Evolutionary conservation across 1,139 yeast genomes (phyloP).

Genomic region (Candida anutae): DNA sequence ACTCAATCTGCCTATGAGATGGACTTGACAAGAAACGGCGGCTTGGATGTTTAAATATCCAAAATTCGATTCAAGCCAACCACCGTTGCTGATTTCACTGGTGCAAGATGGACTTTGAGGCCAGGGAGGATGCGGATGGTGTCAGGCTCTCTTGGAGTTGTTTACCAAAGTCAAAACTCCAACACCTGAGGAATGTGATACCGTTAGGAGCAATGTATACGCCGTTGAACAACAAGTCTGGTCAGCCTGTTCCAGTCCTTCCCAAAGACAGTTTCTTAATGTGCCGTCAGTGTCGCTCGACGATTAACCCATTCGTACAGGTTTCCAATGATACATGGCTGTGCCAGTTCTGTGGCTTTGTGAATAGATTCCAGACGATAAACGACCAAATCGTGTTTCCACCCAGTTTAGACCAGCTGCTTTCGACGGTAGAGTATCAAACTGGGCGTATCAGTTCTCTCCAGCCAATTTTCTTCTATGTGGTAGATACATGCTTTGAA

Average conservation of each 20-base stretch:
- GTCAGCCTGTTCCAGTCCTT: conserved; percentile 22
- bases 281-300: conserved; percentile 56
- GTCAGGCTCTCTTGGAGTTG: conserved; percentile 87
- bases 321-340: conserved; percentile 45
- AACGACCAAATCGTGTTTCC: conserved; percentile 17
- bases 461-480: conserved; percentile 51
- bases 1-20: no score
- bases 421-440: conserved; percentile 54
- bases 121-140: conserved; percentile 82
- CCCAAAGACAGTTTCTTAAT: conserved; percentile 18
- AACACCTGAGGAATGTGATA: conserved; percentile 49
- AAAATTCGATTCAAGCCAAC: no score
- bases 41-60: no score
- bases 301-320: conserved; percentile 49
- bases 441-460: conserved; percentile 35
- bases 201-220: conserved; percentile 63
- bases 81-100: no score
- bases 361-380: conserved; percentile 34
- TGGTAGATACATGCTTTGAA: conserved; percentile 62
- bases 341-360: conserved; percentile 53
- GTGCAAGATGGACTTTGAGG: conserved; percentile 64
- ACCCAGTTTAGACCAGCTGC: conserved; percentile 28
- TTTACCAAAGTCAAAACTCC: conserved; percentile 55
- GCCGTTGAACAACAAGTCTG: conserved; percentile 50
- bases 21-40: no score